Evolutionary conservation across 2,329 filamentous ascomycete species (phyloP).

Genomic region (Penicillium sclerotiorum): DNA sequence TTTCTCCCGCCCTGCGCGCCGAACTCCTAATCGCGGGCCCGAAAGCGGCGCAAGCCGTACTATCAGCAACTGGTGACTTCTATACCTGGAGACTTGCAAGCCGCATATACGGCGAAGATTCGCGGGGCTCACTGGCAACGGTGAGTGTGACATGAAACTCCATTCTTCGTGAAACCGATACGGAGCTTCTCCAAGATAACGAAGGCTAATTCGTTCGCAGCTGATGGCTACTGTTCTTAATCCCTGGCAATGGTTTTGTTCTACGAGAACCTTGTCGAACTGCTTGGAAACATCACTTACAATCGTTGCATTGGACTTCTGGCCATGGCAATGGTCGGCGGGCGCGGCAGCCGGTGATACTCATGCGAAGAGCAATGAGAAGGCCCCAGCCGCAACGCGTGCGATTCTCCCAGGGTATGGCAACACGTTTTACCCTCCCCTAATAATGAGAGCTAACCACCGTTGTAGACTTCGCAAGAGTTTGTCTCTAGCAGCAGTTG

Average conservation of each 20-base stretch:
- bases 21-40: slow-evolving; percentile 72
- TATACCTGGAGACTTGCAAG: slow-evolving; percentile 83
- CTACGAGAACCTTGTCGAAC: slow-evolving; percentile 91
- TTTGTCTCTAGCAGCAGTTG: slow-evolving; percentile 74
- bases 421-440: not conserved
- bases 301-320: slow-evolving; percentile 73
- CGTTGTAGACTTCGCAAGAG: slow-evolving; percentile 61
- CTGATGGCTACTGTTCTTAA: slow-evolving; percentile 71
- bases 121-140: slow-evolving; percentile 65
- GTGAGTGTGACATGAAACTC: slow-evolving; percentile 49
- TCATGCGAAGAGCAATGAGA: slow-evolving; percentile 11
- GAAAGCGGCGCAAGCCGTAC: slow-evolving; percentile 72
- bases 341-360: slow-evolving; percentile 42
- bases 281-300: slow-evolving; percentile 90
- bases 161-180: not conserved
- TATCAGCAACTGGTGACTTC: slow-evolving; percentile 79
- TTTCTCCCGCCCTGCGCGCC: slow-evolving; percentile 61
- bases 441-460: slow-evolving; percentile 9
- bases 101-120: slow-evolving; percentile 69
- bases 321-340: slow-evolving; percentile 77
- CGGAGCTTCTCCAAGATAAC: not conserved
- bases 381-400: slow-evolving; percentile 12
- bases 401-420: slow-evolving; percentile 30
- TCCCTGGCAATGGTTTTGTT: slow-evolving; percentile 97
- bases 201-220: slow-evolving; percentile 47